Evolutionary conservation across 805 yeast genomes (phyloP).

Genomic region (Candida loeiensis): DNA sequence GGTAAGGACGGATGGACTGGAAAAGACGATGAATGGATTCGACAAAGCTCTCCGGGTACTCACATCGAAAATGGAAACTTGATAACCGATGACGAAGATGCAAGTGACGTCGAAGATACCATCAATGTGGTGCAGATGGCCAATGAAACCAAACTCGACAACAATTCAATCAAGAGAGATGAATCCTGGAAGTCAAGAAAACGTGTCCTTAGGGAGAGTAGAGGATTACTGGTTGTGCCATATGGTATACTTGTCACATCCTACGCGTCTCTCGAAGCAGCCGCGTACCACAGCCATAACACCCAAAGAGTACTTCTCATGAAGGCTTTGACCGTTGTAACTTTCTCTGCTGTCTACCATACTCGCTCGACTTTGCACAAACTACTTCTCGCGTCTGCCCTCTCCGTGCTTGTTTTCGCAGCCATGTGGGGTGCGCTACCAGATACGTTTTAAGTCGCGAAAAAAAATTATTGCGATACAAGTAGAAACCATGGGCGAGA

Average conservation of each 20-base stretch:
- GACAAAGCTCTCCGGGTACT: no score
- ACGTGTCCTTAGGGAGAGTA: no score
- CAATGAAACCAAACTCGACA: no score
- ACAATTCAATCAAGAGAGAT: not conserved
- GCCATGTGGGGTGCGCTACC: conserved; percentile 4
- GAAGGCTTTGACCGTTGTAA: not conserved
- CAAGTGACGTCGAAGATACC: not conserved
- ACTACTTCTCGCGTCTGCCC: not conserved
- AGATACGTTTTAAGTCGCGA: not conserved
- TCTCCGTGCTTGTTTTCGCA: not conserved
- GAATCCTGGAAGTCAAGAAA: no score
- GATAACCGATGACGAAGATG: no score
- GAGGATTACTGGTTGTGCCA: no score
- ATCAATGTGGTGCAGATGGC: not conserved
- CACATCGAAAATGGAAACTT: no score
- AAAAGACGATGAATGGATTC: no score
- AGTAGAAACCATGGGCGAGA: conserved; percentile 9
- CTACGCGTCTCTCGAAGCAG: not conserved
- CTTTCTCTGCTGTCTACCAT: not conserved
- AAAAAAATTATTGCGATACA: conserved; percentile 1
- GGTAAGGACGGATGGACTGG: no score
- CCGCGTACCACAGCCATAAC: not conserved
- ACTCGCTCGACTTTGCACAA: not conserved
- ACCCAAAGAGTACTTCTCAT: not conserved
- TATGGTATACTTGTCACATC: not conserved